Percentiles rank a stretch among this genome's conserved stretches.
Conservation (phyloP, 2,329 filamentous ascomycete genomes). For the Aspergillus ruber region DNA sequence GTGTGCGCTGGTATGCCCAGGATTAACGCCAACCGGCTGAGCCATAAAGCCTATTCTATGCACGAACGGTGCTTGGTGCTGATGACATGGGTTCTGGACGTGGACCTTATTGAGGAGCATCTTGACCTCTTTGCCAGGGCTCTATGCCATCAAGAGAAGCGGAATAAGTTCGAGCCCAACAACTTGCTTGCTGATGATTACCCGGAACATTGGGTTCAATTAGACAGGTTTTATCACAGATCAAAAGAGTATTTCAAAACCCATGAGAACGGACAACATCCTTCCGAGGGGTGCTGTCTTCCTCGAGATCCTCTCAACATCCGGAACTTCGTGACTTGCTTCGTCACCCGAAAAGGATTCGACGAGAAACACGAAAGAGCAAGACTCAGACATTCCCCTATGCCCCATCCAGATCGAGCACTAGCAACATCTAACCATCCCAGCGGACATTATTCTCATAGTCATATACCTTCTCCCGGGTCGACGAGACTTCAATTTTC, state of each 20-base stretch:
- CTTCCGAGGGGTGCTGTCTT: background rate
- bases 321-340: background rate
- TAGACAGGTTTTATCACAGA: background rate
- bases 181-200: background rate
- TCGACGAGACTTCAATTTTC: background rate
- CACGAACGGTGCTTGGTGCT: background rate
- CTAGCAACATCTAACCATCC: background rate
- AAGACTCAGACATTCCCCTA: background rate
- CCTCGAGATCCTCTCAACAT: background rate
- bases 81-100: background rate
- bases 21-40: no score
- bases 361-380: background rate
- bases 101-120: background rate
- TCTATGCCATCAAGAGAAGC: background rate
- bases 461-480: background rate
- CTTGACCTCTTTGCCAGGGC: background rate
- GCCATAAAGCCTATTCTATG: background rate
- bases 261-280: background rate
- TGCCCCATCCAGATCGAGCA: background rate
- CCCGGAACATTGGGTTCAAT: background rate
- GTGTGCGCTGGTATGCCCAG: no score
- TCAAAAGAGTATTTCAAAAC: background rate
- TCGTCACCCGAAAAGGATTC: background rate
- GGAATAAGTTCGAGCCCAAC: background rate
- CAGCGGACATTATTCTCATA: background rate